Percentiles rank a stretch among this genome's conserved stretches.
These are phyloP conservation scores for Cercospora sp. DNA, from an alignment of 2,329 filamentous ascomycete genomes.

Conservation along the genomic window DNA sequence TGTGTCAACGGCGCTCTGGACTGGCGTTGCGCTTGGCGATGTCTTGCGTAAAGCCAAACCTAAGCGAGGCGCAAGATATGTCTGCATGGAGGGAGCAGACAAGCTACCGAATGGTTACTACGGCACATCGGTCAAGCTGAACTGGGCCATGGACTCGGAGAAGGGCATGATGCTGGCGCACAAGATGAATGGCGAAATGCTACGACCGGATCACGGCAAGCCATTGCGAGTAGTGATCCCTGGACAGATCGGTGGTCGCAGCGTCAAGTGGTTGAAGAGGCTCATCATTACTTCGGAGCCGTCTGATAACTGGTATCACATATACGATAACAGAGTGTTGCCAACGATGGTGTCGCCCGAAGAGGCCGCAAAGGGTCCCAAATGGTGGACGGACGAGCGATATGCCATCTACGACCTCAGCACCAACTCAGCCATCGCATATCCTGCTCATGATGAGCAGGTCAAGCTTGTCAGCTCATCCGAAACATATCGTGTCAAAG, in stretches of 20 bases:
- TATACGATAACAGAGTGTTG: constrained; percentile 87
- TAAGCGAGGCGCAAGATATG: constrained; percentile 69
- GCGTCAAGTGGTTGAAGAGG: constrained; percentile 88
- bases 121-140: constrained; percentile 82
- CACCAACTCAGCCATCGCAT: constrained; percentile 78
- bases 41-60: constrained; percentile 69
- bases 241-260: constrained; percentile 86
- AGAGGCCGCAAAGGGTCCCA: constrained; percentile 68
- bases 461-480: constrained; percentile 53
- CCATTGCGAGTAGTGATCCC: constrained; percentile 81
- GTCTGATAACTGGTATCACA: constrained; percentile 93
- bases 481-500: constrained; percentile 64
- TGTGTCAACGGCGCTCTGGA: constrained; percentile 83
- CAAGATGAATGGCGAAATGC: constrained; percentile 82
- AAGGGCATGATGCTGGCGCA: constrained; percentile 83
- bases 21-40: constrained; percentile 73
- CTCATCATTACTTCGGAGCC: constrained; percentile 75
- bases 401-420: constrained; percentile 93
- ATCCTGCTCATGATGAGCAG: constrained; percentile 74
- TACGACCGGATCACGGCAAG: constrained; percentile 82
- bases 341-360: constrained; percentile 85
- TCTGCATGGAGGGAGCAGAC: constrained; percentile 91
- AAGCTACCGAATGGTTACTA: constrained; percentile 84
- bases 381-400: constrained; percentile 83
- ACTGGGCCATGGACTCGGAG: constrained; percentile 82